Percentiles rank a stretch among this genome's conserved stretches.
Evolutionary conservation across 371 early-diverging fungal genomes (phyloP).

Genomic region (Mortierella sp.): DNA sequence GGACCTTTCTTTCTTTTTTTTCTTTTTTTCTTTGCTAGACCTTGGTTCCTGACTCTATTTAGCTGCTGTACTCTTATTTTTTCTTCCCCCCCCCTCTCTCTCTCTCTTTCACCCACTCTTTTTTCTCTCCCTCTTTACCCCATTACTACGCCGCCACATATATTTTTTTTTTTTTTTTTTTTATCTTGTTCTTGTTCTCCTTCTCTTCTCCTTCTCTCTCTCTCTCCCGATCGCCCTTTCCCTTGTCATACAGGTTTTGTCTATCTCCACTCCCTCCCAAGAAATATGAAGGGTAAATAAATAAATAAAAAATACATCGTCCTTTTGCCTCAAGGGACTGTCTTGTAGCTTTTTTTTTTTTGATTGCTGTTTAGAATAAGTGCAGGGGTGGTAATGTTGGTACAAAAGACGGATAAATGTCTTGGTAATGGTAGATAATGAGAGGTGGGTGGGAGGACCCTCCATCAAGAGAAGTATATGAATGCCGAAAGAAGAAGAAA

Average conservation of each 20-base stretch:
- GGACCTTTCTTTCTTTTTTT: no score
- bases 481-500: no score
- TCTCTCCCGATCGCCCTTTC: not conserved
- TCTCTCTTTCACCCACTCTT: not conserved
- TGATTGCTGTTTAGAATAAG: no score
- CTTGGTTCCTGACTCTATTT: no score
- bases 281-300: not conserved
- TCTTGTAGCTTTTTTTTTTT: not conserved
- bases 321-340: not conserved
- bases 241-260: not conserved
- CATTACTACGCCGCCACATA: not conserved
- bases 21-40: no score
- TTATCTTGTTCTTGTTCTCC: conserved; percentile 1
- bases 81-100: conserved; percentile 1
- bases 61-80: no score
- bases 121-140: not conserved
- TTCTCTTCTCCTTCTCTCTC: not conserved
- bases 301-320: no score
- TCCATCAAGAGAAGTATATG: no score
- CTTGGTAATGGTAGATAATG: no score
- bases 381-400: conserved; percentile 9
- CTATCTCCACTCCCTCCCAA: not conserved
- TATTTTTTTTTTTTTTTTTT: not conserved
- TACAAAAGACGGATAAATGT: not conserved
- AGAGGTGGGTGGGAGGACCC: no score